These are phyloP conservation scores for Picochlorum sp. DNA, from an alignment of 139 green algal genomes.

Conservation along the genomic window DNA sequence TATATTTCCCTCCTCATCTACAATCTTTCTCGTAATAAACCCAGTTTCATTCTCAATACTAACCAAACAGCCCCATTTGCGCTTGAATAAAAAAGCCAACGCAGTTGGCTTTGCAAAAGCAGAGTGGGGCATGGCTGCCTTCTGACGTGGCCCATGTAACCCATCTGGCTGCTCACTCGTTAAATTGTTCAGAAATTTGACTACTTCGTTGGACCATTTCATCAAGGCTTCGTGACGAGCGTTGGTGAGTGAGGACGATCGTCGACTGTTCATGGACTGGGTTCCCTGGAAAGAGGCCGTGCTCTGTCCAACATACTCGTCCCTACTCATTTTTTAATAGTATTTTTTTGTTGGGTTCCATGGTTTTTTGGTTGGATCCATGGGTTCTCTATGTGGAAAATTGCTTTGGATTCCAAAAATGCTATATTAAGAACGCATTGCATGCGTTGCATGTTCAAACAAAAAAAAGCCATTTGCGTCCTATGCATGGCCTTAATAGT, in stretches of 20 bases:
- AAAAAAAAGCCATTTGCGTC: too few relatives aligned
- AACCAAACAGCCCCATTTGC: constrained; percentile 6
- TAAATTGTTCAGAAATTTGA: constrained; percentile 14
- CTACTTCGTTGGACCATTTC: not conserved
- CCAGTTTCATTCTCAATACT: constrained; percentile 5
- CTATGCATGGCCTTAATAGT: too few relatives aligned
- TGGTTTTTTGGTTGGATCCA: too few relatives aligned
- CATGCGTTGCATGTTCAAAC: too few relatives aligned
- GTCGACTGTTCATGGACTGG: not conserved
- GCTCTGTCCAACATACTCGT: too few relatives aligned
- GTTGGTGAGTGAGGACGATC: not conserved
- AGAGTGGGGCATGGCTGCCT: constrained; percentile 9
- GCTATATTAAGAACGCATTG: too few relatives aligned
- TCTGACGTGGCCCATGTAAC: not conserved
- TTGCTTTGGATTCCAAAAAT: too few relatives aligned
- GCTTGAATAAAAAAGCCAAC: constrained; percentile 6
- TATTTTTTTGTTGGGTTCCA: too few relatives aligned
- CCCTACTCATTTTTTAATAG: too few relatives aligned
- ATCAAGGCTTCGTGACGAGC: not conserved
- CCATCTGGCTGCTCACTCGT: constrained; percentile 4
- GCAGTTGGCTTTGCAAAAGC: constrained; percentile 4
- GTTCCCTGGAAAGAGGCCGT: too few relatives aligned
- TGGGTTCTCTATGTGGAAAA: too few relatives aligned
- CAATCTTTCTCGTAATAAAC: constrained; percentile 5
- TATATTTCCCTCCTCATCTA: constrained; percentile 1